Conservation (phyloP, 805 yeast species). For the Spencermartinsiella europaea region DNA sequence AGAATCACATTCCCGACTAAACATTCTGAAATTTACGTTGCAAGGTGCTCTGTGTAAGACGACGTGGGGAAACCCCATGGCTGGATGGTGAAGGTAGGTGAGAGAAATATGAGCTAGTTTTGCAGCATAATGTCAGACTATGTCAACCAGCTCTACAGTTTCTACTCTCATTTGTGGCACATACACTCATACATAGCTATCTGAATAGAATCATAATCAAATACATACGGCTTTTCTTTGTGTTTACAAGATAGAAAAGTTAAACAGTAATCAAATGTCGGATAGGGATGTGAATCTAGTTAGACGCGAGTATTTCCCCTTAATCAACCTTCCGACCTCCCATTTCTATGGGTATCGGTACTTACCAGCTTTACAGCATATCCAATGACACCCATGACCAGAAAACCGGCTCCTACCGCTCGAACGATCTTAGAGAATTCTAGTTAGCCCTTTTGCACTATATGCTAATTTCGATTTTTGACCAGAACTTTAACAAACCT, state of each 20-base stretch:
- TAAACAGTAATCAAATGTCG: slow-evolving; percentile 85
- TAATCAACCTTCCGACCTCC: background rate
- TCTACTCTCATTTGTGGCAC: no score
- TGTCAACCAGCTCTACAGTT: no score
- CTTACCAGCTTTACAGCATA: slow-evolving; percentile 78
- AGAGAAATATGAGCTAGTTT: no score
- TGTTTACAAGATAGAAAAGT: no score
- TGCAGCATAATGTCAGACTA: no score
- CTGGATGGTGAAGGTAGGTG: no score
- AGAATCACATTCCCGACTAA: no score
- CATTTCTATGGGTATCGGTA: slow-evolving; percentile 4
- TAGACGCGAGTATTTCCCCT: slow-evolving; percentile 10
- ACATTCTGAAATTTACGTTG: background rate
- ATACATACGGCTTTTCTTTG: no score
- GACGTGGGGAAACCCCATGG: no score
- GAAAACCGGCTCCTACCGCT: slow-evolving; percentile 95
- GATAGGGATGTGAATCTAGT: slow-evolving; percentile 82
- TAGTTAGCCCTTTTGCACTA: slow-evolving; percentile 21
- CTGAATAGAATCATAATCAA: no score
- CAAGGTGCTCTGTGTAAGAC: background rate
- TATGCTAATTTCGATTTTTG: background rate
- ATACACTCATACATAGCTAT: no score
- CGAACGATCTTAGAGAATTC: slow-evolving; percentile 85
- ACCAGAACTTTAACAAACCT: slow-evolving; percentile 41
- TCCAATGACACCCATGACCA: slow-evolving; percentile 97